Evolutionary conservation across 2,329 filamentous ascomycete species (phyloP), one percentile per base, ranked within the genome.

Genomic region (Neocucurbitaria cava): DNA sequence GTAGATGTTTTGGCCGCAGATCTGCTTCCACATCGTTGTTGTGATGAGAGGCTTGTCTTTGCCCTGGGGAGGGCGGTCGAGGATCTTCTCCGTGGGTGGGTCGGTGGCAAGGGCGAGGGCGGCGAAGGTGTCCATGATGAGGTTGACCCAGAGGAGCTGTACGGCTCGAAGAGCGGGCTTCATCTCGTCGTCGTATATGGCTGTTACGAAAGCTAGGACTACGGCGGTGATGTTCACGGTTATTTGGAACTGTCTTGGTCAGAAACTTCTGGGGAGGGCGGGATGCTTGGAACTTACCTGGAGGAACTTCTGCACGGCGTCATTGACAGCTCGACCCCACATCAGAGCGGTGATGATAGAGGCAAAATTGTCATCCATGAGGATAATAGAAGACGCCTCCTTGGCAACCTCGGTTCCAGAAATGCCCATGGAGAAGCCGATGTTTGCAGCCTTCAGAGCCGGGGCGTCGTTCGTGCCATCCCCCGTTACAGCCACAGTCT

Each of bases 301-400:
- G 76, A 98, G 96, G 78, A 98, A 98, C 76, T 98, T 95, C 75
- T 98, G 94, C 3, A 95, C 97, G 81, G 97, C 97, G 86, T 94
- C 96, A 83, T 96, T 97, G 77, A 98, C 97, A 57, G 92, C 92
- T 59, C 95, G 88, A 49, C 94, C 95, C 79, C 97, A 95, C 77
- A 97, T 93, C 54, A 98, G 91, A 35, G 95, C 94, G 45, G 91
- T 84, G 75, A 96, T 91, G 67, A 99, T 98, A 1, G 94, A 97
- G 58, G 94, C 91, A 77, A 99, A 98, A 82, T 98, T 98, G 79
- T 97, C 92, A 78, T 98, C 94, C 36, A 92, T 90, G 46, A 98
- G 88, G 47, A 98, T 93, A 91, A 98, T 98, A 74, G 97, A 93
- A 49, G 94, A 91, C 17, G 95, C 95, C 62, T 97, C 82, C 81